Base-by-base conservation (phyloP, 2,329 filamentous ascomycete species). In the Aspergillus sp. region DNA sequence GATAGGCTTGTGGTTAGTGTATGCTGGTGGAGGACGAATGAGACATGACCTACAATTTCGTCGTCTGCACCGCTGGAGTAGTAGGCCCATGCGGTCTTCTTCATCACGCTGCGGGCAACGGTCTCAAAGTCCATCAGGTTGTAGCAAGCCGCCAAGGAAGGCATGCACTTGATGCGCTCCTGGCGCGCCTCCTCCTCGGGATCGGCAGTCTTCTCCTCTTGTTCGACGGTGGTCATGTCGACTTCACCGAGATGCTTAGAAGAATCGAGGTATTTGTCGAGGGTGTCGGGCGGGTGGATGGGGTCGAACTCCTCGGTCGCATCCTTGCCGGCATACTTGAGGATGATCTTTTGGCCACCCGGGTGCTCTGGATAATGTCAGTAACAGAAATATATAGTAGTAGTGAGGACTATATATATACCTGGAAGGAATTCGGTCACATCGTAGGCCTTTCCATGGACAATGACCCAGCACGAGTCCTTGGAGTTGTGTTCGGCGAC, bases 251-350 rank as follows among this genome's bases (percentile, higher is more conserved):
- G 81, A 76, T 97, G 93, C 81, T 96, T 96, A 32, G 88, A 90
- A 74, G 85, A 82, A 75, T 93, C 88, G 61, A 97, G 87, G 76
- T 91, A 97, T 82, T 87, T 86, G 74, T 87, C 85, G 17, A 97
- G 85, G 1, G 92, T 97, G 78, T 97, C 93, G 13, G 90, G 91
- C 2, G 93, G 93, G 75, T 90, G 87, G 65, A 97, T 95, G 38
- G 92, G 92, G 51, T 96, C 92, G 78, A 91, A 97, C 72, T 92
- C 92, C 74, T 93, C 91, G 38, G 92, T 96, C 41, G 92, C 92
- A 82, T 97, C 93, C 82, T 94, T 96, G 70, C 93, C 92, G 30
- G 93, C 93, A 79, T 97, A 97, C 80, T 97, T 97, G 66, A 99
- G 85, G 71, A 99, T 98, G 75, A 98, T 96, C 74, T 94, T 95